Percentiles rank a stretch among this genome's conserved stretches.
Evolutionary conservation across 2,329 filamentous ascomycete species (phyloP).

Genomic region (Fusarium camptoceras): DNA sequence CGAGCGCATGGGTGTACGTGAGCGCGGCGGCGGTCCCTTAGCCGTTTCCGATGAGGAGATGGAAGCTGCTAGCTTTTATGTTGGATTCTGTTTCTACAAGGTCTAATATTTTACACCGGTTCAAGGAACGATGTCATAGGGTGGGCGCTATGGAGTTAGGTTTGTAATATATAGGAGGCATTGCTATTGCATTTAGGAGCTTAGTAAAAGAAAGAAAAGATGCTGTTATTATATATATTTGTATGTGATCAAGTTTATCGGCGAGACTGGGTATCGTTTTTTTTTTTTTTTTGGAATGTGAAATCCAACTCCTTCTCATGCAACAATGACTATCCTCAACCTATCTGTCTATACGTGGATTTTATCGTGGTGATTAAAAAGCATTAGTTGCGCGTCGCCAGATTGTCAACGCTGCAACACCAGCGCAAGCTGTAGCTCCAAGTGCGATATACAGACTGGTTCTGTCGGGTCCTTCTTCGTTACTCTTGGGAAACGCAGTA

Average conservation of each 20-base stretch:
- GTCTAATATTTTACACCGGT: slow-evolving; percentile 62
- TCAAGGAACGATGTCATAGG: slow-evolving; percentile 2
- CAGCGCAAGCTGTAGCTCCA: slow-evolving; percentile 76
- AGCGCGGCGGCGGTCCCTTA: slow-evolving; percentile 73
- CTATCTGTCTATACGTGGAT: background rate
- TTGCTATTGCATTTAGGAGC: background rate
- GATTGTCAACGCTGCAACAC: slow-evolving; percentile 73
- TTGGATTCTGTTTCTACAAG: slow-evolving; percentile 98
- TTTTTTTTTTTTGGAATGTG: slow-evolving; percentile 39
- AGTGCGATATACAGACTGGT: slow-evolving; percentile 88
- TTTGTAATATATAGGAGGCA: slow-evolving; percentile 4
- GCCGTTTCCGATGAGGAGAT: slow-evolving; percentile 87
- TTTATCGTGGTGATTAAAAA: slow-evolving; percentile 39
- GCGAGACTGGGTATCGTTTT: slow-evolving; percentile 51
- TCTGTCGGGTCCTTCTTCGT: slow-evolving; percentile 86
- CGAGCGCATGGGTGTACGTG: slow-evolving; percentile 94
- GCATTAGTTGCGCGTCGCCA: slow-evolving; percentile 69
- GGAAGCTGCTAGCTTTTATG: slow-evolving; percentile 91
- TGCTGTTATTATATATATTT: slow-evolving; percentile 38
- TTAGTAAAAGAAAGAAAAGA: slow-evolving; percentile 27
- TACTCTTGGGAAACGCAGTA: slow-evolving; percentile 87
- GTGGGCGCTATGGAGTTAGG: slow-evolving; percentile 14
- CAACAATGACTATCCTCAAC: slow-evolving; percentile 13
- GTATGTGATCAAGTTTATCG: slow-evolving; percentile 27
- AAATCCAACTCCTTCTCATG: slow-evolving; percentile 44